Conservation (phyloP, 106 monocot genomes). For the Allium fistulosum region DNA sequence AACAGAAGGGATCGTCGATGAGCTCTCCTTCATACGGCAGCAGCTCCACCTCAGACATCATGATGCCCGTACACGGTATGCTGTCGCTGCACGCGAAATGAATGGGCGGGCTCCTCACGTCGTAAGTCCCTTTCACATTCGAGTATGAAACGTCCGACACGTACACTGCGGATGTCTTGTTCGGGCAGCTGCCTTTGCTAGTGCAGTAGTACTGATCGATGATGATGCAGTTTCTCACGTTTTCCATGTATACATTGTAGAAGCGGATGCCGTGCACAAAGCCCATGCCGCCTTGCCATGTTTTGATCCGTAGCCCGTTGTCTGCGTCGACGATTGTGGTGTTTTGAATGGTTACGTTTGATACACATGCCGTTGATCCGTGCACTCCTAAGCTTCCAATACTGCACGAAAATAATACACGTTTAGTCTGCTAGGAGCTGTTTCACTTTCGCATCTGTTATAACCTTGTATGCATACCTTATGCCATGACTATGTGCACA, state of each 20-base stretch:
- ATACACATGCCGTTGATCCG: conserved; percentile 81
- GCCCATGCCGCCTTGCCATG: conserved; percentile 95
- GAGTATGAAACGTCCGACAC: conserved; percentile 61
- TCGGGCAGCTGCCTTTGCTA: conserved; percentile 49
- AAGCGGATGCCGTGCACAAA: conserved; percentile 62
- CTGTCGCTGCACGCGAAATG: conserved; percentile 96
- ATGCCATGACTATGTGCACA: conserved; percentile 94
- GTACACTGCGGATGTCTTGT: conserved; percentile 77
- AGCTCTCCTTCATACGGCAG: conserved; percentile 73
- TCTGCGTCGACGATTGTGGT: conserved; percentile 72
- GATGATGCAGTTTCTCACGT: conserved; percentile 92
- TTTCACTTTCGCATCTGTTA: not conserved
- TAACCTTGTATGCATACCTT: conserved; percentile 22
- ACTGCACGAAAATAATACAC: conserved; percentile 18
- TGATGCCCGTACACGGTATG: conserved; percentile 86
- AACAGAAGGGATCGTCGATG: conserved; percentile 91
- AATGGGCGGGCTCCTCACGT: conserved; percentile 71
- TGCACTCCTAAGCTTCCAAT: conserved; percentile 93
- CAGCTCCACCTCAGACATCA: conserved; percentile 91
- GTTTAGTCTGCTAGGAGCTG: not conserved
- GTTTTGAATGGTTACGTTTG: conserved; percentile 69
- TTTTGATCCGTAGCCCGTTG: conserved; percentile 94
- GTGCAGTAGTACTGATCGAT: conserved; percentile 97
- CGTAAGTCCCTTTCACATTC: conserved; percentile 81
- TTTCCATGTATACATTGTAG: conserved; percentile 64